phyloP scores from a whole-genome alignment of 169 alveolate species.

The Hepatocystis sp. region DNA sequence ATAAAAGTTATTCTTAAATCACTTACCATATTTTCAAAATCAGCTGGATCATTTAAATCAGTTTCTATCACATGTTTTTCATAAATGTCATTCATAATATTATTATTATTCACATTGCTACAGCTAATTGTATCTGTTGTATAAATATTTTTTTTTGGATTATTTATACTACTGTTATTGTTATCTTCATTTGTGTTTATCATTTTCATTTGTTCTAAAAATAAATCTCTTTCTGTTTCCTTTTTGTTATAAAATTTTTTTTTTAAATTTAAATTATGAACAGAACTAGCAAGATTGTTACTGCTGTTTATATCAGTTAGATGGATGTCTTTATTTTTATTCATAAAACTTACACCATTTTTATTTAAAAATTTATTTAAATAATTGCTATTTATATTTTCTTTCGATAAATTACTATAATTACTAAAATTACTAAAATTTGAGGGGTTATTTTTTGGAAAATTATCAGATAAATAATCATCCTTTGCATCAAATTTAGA shows the following conservation, averaged over 20 bases:
- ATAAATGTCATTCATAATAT: conserved; percentile 63
- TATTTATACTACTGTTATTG: conserved; percentile 24
- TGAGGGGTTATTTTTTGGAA: too few relatives aligned
- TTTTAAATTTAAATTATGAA: conserved; percentile 5
- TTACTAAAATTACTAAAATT: too few relatives aligned
- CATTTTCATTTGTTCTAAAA: conserved; percentile 18
- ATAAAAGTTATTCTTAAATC: conserved; percentile 89
- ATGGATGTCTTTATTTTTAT: conserved; percentile 24
- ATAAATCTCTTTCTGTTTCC: too few relatives aligned
- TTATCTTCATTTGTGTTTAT: conserved; percentile 35
- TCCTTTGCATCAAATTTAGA: conserved; percentile 65
- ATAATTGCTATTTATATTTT: conserved; percentile 43
- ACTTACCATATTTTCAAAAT: conserved; percentile 90
- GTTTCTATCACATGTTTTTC: conserved; percentile 72
- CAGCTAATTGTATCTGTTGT: too few relatives aligned
- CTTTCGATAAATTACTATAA: conserved; percentile 56
- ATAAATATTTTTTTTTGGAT: conserved; percentile 22
- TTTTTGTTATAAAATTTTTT: conserved; percentile 15
- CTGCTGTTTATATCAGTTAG: conserved; percentile 2
- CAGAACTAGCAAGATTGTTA: neutral
- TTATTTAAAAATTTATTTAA: conserved; percentile 66
- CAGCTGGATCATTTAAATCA: conserved; percentile 79
- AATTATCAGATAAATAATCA: conserved; percentile 54
- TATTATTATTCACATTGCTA: too few relatives aligned
- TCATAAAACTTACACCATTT: conserved; percentile 10